These are phyloP conservation scores for Fusarium kyushuense DNA, from an alignment of 2,329 filamentous ascomycete species.

Conservation along the genomic window DNA sequence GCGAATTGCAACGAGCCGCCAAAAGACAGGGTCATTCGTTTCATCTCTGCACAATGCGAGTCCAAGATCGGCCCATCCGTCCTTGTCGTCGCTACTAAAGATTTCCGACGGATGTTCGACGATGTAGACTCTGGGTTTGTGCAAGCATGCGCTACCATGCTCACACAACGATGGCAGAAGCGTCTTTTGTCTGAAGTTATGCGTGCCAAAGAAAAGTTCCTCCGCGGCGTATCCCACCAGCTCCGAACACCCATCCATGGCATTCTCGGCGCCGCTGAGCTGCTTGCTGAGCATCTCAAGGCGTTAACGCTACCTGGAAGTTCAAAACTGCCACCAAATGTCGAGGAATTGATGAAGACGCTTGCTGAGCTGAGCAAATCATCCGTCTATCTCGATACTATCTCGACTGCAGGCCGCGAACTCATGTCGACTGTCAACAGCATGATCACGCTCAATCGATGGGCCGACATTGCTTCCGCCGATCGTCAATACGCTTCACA, in stretches of 20 bases:
- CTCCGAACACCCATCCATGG: slow-evolving; percentile 62
- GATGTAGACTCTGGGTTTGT: slow-evolving; percentile 62
- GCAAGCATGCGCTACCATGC: slow-evolving; percentile 54
- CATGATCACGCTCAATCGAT: slow-evolving; percentile 57
- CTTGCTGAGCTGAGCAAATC: slow-evolving; percentile 8
- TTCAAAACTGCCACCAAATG: neutral
- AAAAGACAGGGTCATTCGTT: slow-evolving; percentile 51
- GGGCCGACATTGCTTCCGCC: slow-evolving; percentile 52
- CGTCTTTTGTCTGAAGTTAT: slow-evolving; percentile 55
- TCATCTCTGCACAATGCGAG: slow-evolving; percentile 53
- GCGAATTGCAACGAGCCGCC: slow-evolving; percentile 52
- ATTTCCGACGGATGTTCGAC: slow-evolving; percentile 60
- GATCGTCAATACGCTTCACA: slow-evolving; percentile 49
- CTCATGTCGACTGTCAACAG: slow-evolving; percentile 60
- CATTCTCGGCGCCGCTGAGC: slow-evolving; percentile 54
- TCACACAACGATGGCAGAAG: slow-evolving; percentile 56
- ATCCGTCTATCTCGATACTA: slow-evolving; percentile 49
- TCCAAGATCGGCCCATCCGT: slow-evolving; percentile 49
- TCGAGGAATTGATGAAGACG: slow-evolving; percentile 17
- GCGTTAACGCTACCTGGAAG: slow-evolving; percentile 25
- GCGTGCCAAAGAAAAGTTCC: slow-evolving; percentile 58
- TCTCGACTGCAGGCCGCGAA: slow-evolving; percentile 56
- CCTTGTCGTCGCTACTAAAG: slow-evolving; percentile 55
- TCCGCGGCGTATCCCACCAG: slow-evolving; percentile 60
- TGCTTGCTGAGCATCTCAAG: slow-evolving; percentile 57